Evolutionary conservation across 768 basidiomycete genomes (phyloP).

Genomic region (Suillus discolor): DNA sequence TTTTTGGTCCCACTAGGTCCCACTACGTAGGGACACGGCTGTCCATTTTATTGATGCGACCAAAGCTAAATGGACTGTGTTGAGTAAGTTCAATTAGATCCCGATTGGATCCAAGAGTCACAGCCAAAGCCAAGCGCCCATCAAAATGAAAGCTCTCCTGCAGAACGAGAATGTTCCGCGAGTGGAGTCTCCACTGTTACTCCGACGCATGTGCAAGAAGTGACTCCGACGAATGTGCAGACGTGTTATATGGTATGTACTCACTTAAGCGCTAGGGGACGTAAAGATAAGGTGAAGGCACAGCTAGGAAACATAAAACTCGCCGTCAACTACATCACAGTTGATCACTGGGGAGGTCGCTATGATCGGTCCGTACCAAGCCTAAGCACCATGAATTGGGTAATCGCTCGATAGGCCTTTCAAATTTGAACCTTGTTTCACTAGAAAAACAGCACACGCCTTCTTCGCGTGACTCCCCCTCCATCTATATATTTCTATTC

Average conservation of each 20-base stretch:
- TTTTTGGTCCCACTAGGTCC: not conserved
- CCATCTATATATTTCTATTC: slow-evolving; percentile 12
- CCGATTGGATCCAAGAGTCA: not conserved
- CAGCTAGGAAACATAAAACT: too few relatives aligned
- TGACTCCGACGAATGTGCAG: too few relatives aligned
- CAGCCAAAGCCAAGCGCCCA: not conserved
- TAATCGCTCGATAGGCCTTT: not conserved
- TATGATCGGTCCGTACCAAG: not conserved
- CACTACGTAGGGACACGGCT: too few relatives aligned
- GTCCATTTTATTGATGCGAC: slow-evolving; percentile 3
- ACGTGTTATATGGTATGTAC: too few relatives aligned
- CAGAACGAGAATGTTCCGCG: slow-evolving; percentile 2
- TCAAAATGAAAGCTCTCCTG: slow-evolving; percentile 5
- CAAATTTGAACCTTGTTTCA: not conserved
- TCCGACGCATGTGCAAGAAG: not conserved
- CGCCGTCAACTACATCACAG: too few relatives aligned
- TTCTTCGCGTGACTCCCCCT: slow-evolving; percentile 22
- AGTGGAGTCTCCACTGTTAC: not conserved
- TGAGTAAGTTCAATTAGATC: slow-evolving; percentile 2
- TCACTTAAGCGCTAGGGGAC: not conserved
- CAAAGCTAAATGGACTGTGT: not conserved
- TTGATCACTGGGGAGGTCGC: not conserved
- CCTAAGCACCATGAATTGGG: not conserved
- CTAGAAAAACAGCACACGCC: not conserved
- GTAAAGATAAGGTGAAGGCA: not conserved